Base-by-base conservation (phyloP, 257 asterid genomes). In the Linderniella brevidens region DNA sequence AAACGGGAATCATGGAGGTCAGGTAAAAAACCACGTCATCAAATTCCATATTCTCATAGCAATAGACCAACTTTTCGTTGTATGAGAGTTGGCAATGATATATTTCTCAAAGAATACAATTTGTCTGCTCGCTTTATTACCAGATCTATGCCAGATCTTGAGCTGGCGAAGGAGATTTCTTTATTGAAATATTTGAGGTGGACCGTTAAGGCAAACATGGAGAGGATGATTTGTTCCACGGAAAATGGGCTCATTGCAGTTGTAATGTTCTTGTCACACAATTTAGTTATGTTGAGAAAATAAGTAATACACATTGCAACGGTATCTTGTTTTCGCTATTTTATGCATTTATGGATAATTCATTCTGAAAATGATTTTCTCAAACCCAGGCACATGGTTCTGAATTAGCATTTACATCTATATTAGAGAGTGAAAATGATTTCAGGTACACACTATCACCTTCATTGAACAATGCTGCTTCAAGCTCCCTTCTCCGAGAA, bases 111-210 rank as follows among this genome's bases (percentile, higher is more conserved):
- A 25, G 32, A 25, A 25, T 6, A 25, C 32, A 6, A 25, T 25
- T 25, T 25, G 32, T 25, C 45, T 53, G 61, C 46, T 54, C 50
- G 41, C 64, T 45, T 49, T 56, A 19, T 57, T 41, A 65, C 72
- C 86, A 79, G 96, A 72, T 82, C 96, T 37, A 64, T 86, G 77
- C 92, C 94, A 62, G 70, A 70, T 69, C 80, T 86, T 41, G 77
- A 74, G 61, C 57, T 82, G 69, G 82, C 79, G 67, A 78, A 72
- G 60, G 79, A 68, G 53, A 48, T 72, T 62, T 71, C 96, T 50
- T 65, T 82, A 48, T 58, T 58, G 55, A 64, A 93, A 41, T 66
- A 69, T 51, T 73, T 86, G 35, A 71, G 92, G 68, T 86, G 94
- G 96, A 82, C 75, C 58, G 56, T 79, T 68, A 77, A 72, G 71